Evolutionary conservation across 2,329 filamentous ascomycete genomes (phyloP), one percentile per base, ranked within the genome.

Genomic region (Lecanicillium sp.): DNA sequence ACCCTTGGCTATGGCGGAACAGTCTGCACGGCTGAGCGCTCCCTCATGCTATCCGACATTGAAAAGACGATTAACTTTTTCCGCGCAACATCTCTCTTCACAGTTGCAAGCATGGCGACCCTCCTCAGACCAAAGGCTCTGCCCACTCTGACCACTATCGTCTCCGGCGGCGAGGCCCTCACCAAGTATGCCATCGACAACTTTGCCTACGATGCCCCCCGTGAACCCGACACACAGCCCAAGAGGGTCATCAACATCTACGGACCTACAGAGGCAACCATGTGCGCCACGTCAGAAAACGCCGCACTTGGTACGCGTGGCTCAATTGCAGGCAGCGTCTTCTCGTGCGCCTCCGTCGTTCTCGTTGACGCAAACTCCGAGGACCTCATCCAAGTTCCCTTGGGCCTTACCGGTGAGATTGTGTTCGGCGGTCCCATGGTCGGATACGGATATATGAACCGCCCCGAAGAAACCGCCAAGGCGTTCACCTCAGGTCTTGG

Each of bases 361-460:
- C 27, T 51, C 15, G 40, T 51, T 10, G 49, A 51, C 39, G 42
- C 44, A 17, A 43, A 51, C 29, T 41, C 42, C 3, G 35, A 44
- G 26, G 48, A 44, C 3, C 40, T 49, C 14, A 27, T 49, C 9
- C 30, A 43, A 6, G 47, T 49, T 2, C 47, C 47, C 3, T 19
- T 49, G 24, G 47, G 47, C n/a, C 39, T 49, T 37, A 44, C 47
- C 14, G 47, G 47, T 26, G 47, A 49, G 33, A 41, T 59, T 60
- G 45, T 65, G 59, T 45, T 64, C 60, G 42, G 58, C 55, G 8
- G 47, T 14, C 47, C 47, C n/a, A 43, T 44, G 47, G 39, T 49
- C 12, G 39, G 39, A n/a, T 49, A 51, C 23, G 54, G 52, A 14
- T 49, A 49, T 26, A 43, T 49, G 39, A 49, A 49, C 27, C 47